Base-by-base conservation (phyloP, 192 early-diverging fungal species). In the Backusella tarrabulga region DNA sequence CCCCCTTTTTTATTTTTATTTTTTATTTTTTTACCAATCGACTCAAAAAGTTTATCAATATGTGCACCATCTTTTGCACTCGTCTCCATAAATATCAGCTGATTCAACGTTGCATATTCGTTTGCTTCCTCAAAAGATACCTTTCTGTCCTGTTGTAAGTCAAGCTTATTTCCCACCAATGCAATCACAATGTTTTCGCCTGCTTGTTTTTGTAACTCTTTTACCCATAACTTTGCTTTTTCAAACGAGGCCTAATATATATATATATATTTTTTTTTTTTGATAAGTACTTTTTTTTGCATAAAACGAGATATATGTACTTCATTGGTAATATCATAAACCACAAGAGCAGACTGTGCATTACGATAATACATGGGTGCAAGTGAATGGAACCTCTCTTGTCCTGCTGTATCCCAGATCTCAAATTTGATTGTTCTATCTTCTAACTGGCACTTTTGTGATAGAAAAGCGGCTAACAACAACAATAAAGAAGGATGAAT, bases 141-240 rank as follows among this genome's bases (percentile, higher is more conserved):
- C 85, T 81, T 76, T 56, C 80, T 72, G 21, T 80, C 67, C 32
- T 86, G 83, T 23, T 77, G 81, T 44, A 99, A 80, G 83, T 99
- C 98, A 44, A 97, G 87, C 84, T 99, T 99, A 88, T 99, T 99
- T 56, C 98, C 98, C 23, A 96, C 95, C 56, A 99, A 87, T 19
- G 95, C 95, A 89, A 99, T 98, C 63, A 98, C 96, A 86, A 98
- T 97, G 84, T 96, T 94, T 23, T 95, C 95, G 83, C 95, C 96
- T 17, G 97, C 98, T 83, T 99, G 98, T 72, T 96, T 93, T 85
- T 99, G 96, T 34, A 99, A 90, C 84, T 99, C 98, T 81, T 96
- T 97, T 17, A 98, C 95, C 98, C 98, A 99, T 38, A 94, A 91
- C 84, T 97, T 97, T 69, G 97, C 98, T 81, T 95, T 95, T 67